Evolutionary conservation across 768 basidiomycete species (phyloP), one percentile per base, ranked within the genome.

Genomic region (Trametes gibbosa): DNA sequence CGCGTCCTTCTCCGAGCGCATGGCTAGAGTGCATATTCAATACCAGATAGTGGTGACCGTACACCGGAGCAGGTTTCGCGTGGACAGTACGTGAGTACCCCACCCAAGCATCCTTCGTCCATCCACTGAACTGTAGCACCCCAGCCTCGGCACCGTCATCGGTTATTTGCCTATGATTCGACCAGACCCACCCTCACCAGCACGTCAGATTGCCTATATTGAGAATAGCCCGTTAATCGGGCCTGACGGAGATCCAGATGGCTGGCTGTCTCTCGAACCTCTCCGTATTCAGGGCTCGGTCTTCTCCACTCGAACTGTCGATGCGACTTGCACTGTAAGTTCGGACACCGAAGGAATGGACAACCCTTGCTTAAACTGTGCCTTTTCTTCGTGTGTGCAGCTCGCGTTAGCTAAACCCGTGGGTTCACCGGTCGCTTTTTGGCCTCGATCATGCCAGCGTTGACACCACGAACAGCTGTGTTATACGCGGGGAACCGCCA

Each of bases 231-330:
- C 68, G 16, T 50, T 70, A 10, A 39, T 63, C 45, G 69, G 68
- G 4, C 68, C 66, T 17, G 68, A 69, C 10, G 64, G 52, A 34
- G 69, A 70, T 48, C 68, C 66, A 32, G 66, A 68, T 40, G 69
- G 69, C 14, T 70, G 69, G 69, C 53, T 57, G 23, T 53, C 61
- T 25, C 56, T 68, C 24, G 40, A 55, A 19, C 50, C 66, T 34
- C 50, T 59, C 25, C 56, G 23, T 8, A 50, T 70, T 16, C 58
- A 50, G 29, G 66, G 69, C 6, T 66, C 58, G 10, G 57, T 67
- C 16, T 69, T 69, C 61, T 62, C 55, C 24, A 56, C 42, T n/a
- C 60, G 62, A 21, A 29, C 45, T 0, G 54, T 69, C n/a, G 62
- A 63, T 16, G 56, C 58, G 13, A 59, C 51, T 7, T 66, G 61